Evolutionary conservation across 176 grass and related monocot genomes (phyloP), one percentile per base, ranked within the genome.

Genomic region (Aegilops speltoides): DNA sequence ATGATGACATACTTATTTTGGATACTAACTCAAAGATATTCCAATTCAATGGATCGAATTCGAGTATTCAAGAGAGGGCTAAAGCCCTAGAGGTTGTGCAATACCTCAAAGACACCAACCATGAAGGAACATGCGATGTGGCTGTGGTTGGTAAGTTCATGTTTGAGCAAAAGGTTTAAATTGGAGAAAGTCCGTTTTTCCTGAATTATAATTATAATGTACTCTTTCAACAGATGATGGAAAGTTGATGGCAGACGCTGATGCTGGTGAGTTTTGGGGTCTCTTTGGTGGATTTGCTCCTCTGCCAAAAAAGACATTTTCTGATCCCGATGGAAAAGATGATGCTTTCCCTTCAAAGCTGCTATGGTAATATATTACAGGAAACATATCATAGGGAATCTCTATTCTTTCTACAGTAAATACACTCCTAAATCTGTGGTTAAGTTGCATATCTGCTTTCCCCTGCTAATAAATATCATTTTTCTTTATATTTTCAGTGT

Each of bases 21-120:
- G 97, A 99, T 91, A 96, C 97, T 4, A 86, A 94, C 76, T 96
- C 90, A 31, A 99, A 99, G 84, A 94, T 99, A 86, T 99, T 99
- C 81, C 97, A 99, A 76, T 99, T 99, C 83, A 99, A 91, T 85
- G 97, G 97, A 62, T 94, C 87, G 8, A 96, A 97, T 84, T 96
- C 97, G 82, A 94, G 88, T 84, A 99, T 99, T 87, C 97, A 99
- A 87, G 97, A 99, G 87, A 90, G 94, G 87, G 97, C 97, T 83
- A 99, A 99, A 94, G 94, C 97, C 81, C 94, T 99, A 15, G 97
- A 99, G 77, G 97, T 99, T 84, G 94, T 99, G 22, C 97, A 99
- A 60, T 96, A 96, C 86, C 86, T 99, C 57, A 99, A 99, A 96
- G 94, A 99, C 33, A 87, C 90, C 20, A 93, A 93, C 64, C 97